These are phyloP conservation scores for Talaromyces sp. DNA, from an alignment of 2,329 filamentous ascomycete genomes.

Conservation along the genomic window DNA sequence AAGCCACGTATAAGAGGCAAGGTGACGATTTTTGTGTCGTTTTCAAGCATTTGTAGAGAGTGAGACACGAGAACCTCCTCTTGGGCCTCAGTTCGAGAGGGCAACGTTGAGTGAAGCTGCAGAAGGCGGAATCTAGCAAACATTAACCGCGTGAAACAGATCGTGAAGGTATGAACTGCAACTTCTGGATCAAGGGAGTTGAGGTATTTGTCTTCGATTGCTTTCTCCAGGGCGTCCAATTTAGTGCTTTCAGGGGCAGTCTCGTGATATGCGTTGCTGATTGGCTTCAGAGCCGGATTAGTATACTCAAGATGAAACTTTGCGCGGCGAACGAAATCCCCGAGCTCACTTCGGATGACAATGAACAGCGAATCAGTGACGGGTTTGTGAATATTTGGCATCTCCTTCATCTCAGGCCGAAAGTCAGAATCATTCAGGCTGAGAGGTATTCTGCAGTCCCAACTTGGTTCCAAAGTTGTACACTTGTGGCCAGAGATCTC, in stretches of 20 bases:
- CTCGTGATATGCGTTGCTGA: not conserved
- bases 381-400: not conserved
- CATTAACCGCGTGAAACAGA: not conserved
- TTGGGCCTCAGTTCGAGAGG: not conserved
- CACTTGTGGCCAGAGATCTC: constrained; percentile 58
- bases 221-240: not conserved
- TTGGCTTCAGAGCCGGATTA: not conserved
- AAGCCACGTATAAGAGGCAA: not conserved
- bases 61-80: not conserved
- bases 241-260: not conserved
- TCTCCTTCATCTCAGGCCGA: not conserved
- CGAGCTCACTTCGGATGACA: not conserved
- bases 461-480: constrained; percentile 38
- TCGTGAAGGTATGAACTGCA: not conserved
- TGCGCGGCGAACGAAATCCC: not conserved
- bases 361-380: not conserved
- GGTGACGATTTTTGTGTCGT: not conserved
- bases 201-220: not conserved
- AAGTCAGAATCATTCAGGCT: not conserved
- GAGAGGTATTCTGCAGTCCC: constrained; percentile 43
- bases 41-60: not conserved
- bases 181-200: not conserved
- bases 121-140: not conserved
- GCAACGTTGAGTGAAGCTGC: not conserved
- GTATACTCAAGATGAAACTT: not conserved